Conservation (phyloP, 2,329 filamentous ascomycete genomes). For the Pestalotiopsis sp. region DNA sequence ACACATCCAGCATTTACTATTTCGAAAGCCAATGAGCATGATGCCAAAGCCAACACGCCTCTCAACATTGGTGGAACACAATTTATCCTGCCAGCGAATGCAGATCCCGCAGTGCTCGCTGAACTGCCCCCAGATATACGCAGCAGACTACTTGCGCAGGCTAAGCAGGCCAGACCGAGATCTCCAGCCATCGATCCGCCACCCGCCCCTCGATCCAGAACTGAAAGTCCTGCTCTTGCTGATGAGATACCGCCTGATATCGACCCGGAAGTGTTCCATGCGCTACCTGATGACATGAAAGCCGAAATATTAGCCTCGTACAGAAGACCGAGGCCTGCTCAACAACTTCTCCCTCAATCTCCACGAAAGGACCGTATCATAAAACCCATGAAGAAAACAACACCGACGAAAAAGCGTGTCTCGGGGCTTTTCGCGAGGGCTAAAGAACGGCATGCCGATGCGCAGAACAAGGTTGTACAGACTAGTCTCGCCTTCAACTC, state of each 20-base stretch:
- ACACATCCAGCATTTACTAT: slow-evolving; percentile 57
- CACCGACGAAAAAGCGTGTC: slow-evolving; percentile 68
- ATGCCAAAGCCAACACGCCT: slow-evolving; percentile 64
- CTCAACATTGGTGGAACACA: slow-evolving; percentile 86
- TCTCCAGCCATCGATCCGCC: slow-evolving; percentile 31
- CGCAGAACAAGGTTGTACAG: slow-evolving; percentile 67
- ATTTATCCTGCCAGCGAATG: slow-evolving; percentile 84
- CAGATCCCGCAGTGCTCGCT: slow-evolving; percentile 79
- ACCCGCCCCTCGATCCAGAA: slow-evolving; percentile 37
- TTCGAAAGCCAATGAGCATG: slow-evolving; percentile 48
- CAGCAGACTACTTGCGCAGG: slow-evolving; percentile 69
- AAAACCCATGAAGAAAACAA: slow-evolving; percentile 53
- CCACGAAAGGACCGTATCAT: slow-evolving; percentile 59
- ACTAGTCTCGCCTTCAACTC: slow-evolving; percentile 64
- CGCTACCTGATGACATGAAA: slow-evolving; percentile 83
- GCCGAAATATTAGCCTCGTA: slow-evolving; percentile 82
- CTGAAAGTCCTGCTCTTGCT: slow-evolving; percentile 37
- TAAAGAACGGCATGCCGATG: slow-evolving; percentile 54
- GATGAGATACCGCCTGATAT: slow-evolving; percentile 70
- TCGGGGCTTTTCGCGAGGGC: slow-evolving; percentile 44
- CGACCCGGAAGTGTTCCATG: slow-evolving; percentile 81
- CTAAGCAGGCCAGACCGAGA: slow-evolving; percentile 24
- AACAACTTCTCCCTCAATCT: slow-evolving; percentile 44
- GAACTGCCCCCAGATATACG: slow-evolving; percentile 85
- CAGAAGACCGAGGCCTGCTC: slow-evolving; percentile 33